Conservation (phyloP, 352 stramenopile species). For the Aphanomyces astaci region DNA sequence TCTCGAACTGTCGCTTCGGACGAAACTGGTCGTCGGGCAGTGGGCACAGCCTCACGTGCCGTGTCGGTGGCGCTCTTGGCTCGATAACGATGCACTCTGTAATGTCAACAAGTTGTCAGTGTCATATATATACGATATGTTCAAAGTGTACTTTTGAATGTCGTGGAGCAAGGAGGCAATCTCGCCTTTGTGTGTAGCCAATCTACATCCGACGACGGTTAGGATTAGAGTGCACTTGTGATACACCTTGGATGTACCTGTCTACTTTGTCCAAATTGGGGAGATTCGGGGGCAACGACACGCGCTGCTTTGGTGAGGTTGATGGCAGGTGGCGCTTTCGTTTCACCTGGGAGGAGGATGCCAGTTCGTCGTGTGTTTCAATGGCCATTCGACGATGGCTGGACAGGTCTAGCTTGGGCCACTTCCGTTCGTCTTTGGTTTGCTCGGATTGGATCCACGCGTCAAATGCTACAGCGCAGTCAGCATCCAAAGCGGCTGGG, state of each 20-base stretch:
- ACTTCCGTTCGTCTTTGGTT: neutral
- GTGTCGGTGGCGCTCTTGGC: conserved; percentile 1
- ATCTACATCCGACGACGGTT: neutral
- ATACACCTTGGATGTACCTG: conserved; percentile 4
- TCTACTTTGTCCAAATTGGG: neutral
- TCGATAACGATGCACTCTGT: conserved; percentile 1
- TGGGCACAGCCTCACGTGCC: neutral
- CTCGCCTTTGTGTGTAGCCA: conserved; percentile 6
- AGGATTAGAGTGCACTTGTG: neutral
- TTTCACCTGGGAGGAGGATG: conserved; percentile 1
- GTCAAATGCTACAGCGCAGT: neutral
- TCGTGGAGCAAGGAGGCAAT: conserved; percentile 3
- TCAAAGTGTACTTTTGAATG: conserved; percentile 15
- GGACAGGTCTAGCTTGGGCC: neutral
- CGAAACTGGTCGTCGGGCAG: neutral
- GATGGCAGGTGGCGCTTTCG: neutral
- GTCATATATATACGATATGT: too few relatives aligned
- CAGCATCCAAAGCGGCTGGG: neutral
- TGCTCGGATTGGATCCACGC: neutral
- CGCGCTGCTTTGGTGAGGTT: neutral
- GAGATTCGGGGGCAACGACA: neutral
- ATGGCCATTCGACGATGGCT: neutral
- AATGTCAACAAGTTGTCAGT: neutral
- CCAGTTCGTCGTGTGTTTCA: neutral
- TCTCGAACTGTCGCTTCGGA: neutral